Evolutionary conservation across 2,329 filamentous ascomycete species (phyloP), one percentile per base, ranked within the genome.

Genomic region (Paecilomyces fulvus): DNA sequence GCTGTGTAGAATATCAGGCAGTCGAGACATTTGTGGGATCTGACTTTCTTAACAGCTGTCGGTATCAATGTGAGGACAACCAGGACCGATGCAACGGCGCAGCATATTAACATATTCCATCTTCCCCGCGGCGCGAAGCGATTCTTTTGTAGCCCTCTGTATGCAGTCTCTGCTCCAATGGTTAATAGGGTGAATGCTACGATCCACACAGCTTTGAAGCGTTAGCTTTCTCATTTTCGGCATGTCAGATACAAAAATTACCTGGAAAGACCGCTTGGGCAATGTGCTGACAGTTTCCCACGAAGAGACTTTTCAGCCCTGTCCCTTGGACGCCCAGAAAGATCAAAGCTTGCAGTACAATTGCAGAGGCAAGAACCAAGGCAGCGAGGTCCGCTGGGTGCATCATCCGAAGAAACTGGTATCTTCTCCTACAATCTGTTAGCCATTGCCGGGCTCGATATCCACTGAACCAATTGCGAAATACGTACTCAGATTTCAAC

Each of bases 181-280:
- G 61, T 56, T 30, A 68, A 55, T 20, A 66, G 56, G 14, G 60
- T 60, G 53, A 61, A 60, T 17, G 61, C 62, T 33, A 65, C 59
- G 48, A 65, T 59, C 65, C 65, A 68, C 6, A 62, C 37, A 31
- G 60, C 65, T 68, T 21, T 48, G 25, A 12, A 25, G 20, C 46
- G 43, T 62, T 31, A 61, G 60, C 49, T n/a, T 8, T n/a, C 33
- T 25, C 23, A 31, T 3, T 9, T 28, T 33, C 7, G 14, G 3
- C 21, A 17, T 12, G 14, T 31, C 21, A 2, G 9, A 23, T 30
- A 3, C n/a, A 17, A 20, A 30, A 59, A 51, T 52, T 58, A 65
- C 65, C 56, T 52, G 61, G 61, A 59, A 65, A 67, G 11, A 63
- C 58, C 53, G 66, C 55, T 51, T 66, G 62, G 37, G 61, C 61